Base-by-base conservation (phyloP, 495 filamentous ascomycete genomes). In the Rusavskia elegans region DNA sequence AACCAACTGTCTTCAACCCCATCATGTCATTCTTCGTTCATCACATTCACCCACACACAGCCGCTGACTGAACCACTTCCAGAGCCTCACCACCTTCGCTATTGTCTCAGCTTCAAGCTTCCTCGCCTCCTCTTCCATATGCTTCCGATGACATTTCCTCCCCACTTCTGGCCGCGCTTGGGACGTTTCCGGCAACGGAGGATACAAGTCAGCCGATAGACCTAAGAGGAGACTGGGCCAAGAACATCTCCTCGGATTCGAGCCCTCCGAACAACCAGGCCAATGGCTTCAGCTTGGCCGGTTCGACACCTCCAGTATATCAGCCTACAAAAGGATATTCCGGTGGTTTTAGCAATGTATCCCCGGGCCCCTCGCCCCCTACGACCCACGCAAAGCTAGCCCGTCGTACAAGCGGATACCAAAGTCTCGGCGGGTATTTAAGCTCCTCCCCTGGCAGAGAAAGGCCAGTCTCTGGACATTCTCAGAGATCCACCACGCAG, bases 321-420 rank as follows among this genome's bases (percentile, higher is more conserved):
- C 64, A 63, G 3, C 65, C 63, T 17, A 61, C 63, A 36, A 71
- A 68, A 21, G 57, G 49, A 17, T 39, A 50, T 48, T 61, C 68
- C 32, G 69, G 67, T 25, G 73, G 69, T 4, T 75, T 77, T 21
- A 68, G 63, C 52, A 59, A 72, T 55, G 27, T 55, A 29, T 71
- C 73, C 35, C 74, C 74, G 39, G 73, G 71, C 27, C 64, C 68
- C 37, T 77, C 74, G 11, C 73, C 71, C 5, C 70, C 69, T 23
- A 61, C 65, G 38, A 61, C 64, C n/a, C 65, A 57, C 27, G 50
- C 68, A 39, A 62, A 68, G 27, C 73, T 71, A 19, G 56, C 70
- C 38, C 73, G 70, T 38, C 71, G 70, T 37, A 70, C 64, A 3
- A 69, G 68, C 54, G 69, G 68, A 5, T 72, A 67, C 49, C 58